phyloP scores from a whole-genome alignment of 1,284 basidiomycete species.

The Exobasidium cylindrosporum region DNA sequence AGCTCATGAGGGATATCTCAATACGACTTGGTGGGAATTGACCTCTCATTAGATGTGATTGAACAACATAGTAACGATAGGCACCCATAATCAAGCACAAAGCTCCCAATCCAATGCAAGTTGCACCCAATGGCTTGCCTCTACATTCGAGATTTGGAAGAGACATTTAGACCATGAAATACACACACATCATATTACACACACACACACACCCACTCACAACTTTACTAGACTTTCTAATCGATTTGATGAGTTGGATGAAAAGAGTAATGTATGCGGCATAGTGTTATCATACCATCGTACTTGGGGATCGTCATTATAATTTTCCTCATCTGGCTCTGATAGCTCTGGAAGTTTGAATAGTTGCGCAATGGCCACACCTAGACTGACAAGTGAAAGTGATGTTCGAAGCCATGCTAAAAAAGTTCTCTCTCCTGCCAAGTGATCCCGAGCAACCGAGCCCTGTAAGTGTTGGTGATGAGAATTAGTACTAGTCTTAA shows the following conservation, averaged over 20 bases:
- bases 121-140: slow-evolving; percentile 26
- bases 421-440: slow-evolving; percentile 54
- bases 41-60: not conserved
- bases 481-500: not conserved
- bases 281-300: not conserved
- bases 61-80: not conserved
- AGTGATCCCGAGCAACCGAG: slow-evolving; percentile 54
- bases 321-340: not conserved
- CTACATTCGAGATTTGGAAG: slow-evolving; percentile 22
- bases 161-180: no score
- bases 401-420: slow-evolving; percentile 56
- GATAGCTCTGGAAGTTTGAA: slow-evolving; percentile 47
- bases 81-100: slow-evolving; percentile 10
- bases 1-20: slow-evolving; percentile 21
- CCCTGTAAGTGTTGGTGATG: slow-evolving; percentile 25
- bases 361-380: slow-evolving; percentile 49
- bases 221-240: slow-evolving; percentile 15
- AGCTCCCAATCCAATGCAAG: slow-evolving; percentile 5
- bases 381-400: slow-evolving; percentile 45
- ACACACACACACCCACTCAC: no score
- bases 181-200: no score
- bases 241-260: slow-evolving; percentile 15
- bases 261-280: not conserved
- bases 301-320: not conserved
- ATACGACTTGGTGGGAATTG: not conserved